Evolutionary conservation across 225 moss, liverwort and hornwort genomes (phyloP), one percentile per base, ranked within the genome.

Genomic region (Pseudoscleropodium purum): DNA sequence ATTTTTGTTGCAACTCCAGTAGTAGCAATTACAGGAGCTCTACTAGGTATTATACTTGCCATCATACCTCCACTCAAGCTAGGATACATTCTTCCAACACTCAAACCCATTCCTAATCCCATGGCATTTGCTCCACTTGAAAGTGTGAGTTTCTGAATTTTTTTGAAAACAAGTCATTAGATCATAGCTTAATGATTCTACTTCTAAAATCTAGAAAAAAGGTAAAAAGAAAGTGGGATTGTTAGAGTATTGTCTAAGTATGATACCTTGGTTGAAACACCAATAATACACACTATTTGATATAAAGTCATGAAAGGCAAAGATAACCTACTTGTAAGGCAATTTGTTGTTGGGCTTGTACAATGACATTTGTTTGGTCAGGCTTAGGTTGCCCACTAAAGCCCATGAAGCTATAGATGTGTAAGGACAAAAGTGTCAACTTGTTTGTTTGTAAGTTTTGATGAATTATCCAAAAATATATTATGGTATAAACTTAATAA

Each of bases 341-440:
- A 88, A 99, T 97, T 92, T 99, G 98, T 84, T 99, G 99, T 82
- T 99, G 99, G 31, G 97, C 98, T 95, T 99, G 97, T 56, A 95
- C 95, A 87, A 99, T 91, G 72, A 99, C 95, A 85, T 96, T 99
- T 79, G 96, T 90, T 62, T 97, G 97, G 87, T 97, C 97, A 18
- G 96, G 95, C 92, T 99, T 99, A 27, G 97, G 93, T 79, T 97
- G 99, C 51, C 99, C 99, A 84, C 88, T 95, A 87, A 94, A 94
- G 88, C 94, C 89, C 92, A 93, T 92, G 85, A 94, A 94, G 91
- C 94, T 94, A 89, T 83, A 94, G 68, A 90, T 78, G 66, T 64
- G 45, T 65, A 81, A 93, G 31, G 88, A 93, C 85, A 94, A 92
- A 93, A 90, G 45, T 43, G 84, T 88, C 43, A 93, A 54, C 45